Base-by-base conservation (phyloP, 2,329 filamentous ascomycete species). In the Colletotrichum sp. region DNA sequence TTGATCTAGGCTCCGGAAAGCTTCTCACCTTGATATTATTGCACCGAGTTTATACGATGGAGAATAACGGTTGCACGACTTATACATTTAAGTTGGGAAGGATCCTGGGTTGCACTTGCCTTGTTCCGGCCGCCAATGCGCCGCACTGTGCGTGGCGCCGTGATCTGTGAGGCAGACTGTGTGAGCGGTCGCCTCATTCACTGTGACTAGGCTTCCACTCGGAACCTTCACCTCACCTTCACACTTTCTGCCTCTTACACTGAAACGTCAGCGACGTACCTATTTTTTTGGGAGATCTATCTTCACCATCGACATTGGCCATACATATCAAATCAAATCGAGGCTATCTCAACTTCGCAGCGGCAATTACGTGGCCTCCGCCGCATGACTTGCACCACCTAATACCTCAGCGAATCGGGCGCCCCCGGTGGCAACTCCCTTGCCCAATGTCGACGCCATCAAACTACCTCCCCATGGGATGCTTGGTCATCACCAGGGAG, bases 391-490 rank as follows among this genome's bases (percentile, higher is more conserved):
- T 26, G n/a, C 57, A 26, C 13, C 16, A 26, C 21, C 30, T 12
- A 34, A 60, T 62, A 24, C 13, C 28, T 32, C 64, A n/a, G 44
- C 21, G 12, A 55, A 52, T 9, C 34, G 57, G 64, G 55, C 34
- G 68, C 36, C 30, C 36, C 57, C 65, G 34, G 66, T 55, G 66
- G 66, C 55, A 52, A 60, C 16, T 32, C 13, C 21, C 57, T 49
- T 26, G 44, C 24, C 26, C 21, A 34, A 71, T 63, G 71, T 62
- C 76, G 44, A 71, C 44, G 71, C 18, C 66, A 80, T 59, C 82
- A 78, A 69, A 72, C 49, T 87, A 87, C 76, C 86, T 89, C 69
- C 86, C 87, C 2, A 81, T 82, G 24, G 88, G 88, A 66, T 86
- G 84, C 74, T 77, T 89, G 3, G 75, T 78, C 18, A 77, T 88